Base-by-base conservation (phyloP, 192 early-diverging fungal species). In the Allomyces javanicus region DNA sequence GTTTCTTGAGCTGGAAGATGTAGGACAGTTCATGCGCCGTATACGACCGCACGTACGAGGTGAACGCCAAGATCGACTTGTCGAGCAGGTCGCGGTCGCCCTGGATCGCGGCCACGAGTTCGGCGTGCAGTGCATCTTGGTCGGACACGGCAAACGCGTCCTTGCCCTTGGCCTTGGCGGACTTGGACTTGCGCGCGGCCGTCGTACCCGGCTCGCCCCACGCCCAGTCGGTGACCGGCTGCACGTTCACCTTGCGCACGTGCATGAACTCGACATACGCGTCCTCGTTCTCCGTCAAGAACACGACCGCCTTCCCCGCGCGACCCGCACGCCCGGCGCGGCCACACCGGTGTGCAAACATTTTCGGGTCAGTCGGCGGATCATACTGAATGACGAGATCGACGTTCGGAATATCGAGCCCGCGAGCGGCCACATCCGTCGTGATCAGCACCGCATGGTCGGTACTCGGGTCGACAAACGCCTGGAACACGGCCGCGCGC, bases 381-480 rank as follows among this genome's bases (percentile, higher is more conserved):
- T 99, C 96, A 50, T 87, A 85, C 72, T 99, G 96, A 40, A 97
- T 79, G 1, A 99, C 92, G 68, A 80, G 88, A 66, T 97, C 96
- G 0, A 99, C 90, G 74, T 94, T 90, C 0, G 94, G 93, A 66
- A 97, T 86, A 75, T 99, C 96, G 61, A 99, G 70, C 14, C 96
- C 96, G 24, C 96, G 84, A 4, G 92, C 88, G 4, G 96, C 93
- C 43, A 99, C 87, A 78, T 99, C 96, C 9, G 94, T 99, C 72
- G 90, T 93, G 11, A 99, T 69, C 66, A 99, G 73, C 21, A 96
- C 68, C n/a, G 85, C 87, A 6, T 83, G 75, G 23, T 82, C 80
- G 40, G 82, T 81, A 14, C 81, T 80, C 14, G 88, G 72, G 22
- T 74, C 65, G 0, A 84, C 78, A 65, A 91, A 97, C 23, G 83